Conservation (phyloP, 2,329 filamentous ascomycete species). For the Beauveria varroae region DNA sequence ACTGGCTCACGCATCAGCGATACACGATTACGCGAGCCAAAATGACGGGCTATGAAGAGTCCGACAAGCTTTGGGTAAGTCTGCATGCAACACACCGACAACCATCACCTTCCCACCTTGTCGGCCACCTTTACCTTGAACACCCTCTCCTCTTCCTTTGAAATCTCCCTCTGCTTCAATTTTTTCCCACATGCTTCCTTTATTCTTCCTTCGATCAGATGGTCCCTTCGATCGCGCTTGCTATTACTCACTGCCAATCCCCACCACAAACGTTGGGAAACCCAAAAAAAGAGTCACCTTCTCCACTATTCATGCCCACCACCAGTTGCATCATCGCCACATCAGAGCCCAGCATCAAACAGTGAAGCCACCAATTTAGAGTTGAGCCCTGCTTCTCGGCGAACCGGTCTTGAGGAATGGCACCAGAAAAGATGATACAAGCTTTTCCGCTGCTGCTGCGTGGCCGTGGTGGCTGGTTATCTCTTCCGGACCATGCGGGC, state of each 20-base stretch:
- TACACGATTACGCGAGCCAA: not conserved
- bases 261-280: not conserved
- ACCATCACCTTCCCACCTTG: too few species aligned
- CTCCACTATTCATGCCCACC: not conserved
- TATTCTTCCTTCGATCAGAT: not conserved
- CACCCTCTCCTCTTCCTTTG: too few species aligned
- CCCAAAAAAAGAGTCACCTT: not conserved
- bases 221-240: not conserved
- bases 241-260: not conserved
- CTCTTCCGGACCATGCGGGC: too few species aligned
- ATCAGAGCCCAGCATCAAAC: not conserved
- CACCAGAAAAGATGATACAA: not conserved
- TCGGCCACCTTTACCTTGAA: too few species aligned
- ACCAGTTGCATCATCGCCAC: constrained; percentile 1
- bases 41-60: constrained; percentile 1
- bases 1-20: not conserved
- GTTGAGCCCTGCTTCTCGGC: not conserved
- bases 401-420: too few species aligned
- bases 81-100: not conserved
- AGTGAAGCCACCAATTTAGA: not conserved
- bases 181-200: constrained; percentile 8
- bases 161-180: not conserved
- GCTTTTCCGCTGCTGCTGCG: not conserved
- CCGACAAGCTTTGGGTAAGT: constrained; percentile 44
- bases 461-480: too few species aligned